Percentiles rank a stretch among this genome's conserved stretches.
phyloP scores from a whole-genome alignment of 2,329 filamentous ascomycete genomes.

The Exutisphaerella laricina region DNA sequence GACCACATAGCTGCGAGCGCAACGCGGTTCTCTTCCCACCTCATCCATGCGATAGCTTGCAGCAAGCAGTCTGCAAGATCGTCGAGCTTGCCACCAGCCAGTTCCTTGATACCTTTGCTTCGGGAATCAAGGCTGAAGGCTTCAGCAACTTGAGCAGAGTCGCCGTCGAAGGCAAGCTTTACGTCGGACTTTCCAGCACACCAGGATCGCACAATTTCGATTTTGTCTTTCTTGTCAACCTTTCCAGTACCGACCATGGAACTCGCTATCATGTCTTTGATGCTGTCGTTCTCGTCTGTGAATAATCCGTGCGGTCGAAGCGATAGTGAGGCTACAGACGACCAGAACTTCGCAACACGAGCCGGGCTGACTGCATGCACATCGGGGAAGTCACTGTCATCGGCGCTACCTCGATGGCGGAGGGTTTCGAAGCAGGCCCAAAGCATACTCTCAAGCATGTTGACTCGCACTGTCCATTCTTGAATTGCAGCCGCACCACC shows the following conservation, averaged over 20 bases:
- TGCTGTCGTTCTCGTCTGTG: neutral
- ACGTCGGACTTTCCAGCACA: conserved; percentile 32
- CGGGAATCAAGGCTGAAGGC: conserved; percentile 27
- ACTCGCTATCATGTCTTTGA: neutral
- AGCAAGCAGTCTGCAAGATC: conserved; percentile 75
- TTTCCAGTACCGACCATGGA: conserved; percentile 25
- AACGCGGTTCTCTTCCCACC: conserved; percentile 60
- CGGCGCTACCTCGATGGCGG: conserved; percentile 26
- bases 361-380: conserved; percentile 51
- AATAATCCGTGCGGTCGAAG: neutral
- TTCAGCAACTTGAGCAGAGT: conserved; percentile 35
- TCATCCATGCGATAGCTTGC: conserved; percentile 70
- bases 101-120: conserved; percentile 23
- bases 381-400: conserved; percentile 33
- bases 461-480: conserved; percentile 80
- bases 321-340: conserved; percentile 30
- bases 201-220: conserved; percentile 56
- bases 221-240: conserved; percentile 55
- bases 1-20: no score
- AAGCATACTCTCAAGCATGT: conserved; percentile 75
- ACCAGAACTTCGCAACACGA: conserved; percentile 54
- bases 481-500: conserved; percentile 59
- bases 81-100: conserved; percentile 58
- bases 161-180: conserved; percentile 29
- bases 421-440: conserved; percentile 63